Percentiles rank a stretch among this genome's conserved stretches.
These are phyloP conservation scores for Ceratobasidium sp. DNA, from an alignment of 1,284 basidiomycete genomes.

Conservation along the genomic window DNA sequence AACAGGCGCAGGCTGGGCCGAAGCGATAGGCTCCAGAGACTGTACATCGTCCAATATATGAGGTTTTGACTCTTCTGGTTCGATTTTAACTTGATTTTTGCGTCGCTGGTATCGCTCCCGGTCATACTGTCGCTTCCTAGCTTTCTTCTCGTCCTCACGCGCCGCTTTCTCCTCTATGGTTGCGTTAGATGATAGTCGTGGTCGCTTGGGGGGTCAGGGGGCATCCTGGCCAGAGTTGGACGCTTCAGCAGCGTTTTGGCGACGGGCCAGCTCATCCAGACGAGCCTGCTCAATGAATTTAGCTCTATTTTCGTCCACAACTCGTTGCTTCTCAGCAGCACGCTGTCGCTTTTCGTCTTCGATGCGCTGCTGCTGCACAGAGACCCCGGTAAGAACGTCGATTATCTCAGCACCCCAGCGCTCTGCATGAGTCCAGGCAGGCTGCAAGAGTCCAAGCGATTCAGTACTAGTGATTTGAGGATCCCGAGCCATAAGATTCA, in stretches of 20 bases:
- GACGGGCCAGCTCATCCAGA: neutral
- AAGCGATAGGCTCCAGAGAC: no score
- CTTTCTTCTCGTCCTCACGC: neutral
- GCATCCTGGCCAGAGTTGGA: no score
- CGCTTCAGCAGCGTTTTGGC: neutral
- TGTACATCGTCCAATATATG: no score
- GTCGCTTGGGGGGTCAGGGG: neutral
- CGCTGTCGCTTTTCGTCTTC: neutral
- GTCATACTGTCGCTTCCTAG: neutral
- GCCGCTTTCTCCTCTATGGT: neutral
- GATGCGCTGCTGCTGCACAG: neutral
- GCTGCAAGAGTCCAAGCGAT: neutral
- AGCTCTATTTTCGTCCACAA: neutral
- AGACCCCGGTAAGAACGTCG: neutral
- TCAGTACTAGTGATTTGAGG: neutral
- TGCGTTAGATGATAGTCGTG: neutral
- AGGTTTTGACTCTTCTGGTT: no score
- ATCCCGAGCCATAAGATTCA: neutral
- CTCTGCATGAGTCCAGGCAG: neutral
- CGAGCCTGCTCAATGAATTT: neutral
- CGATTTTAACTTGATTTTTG: neutral
- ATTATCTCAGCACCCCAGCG: slow-evolving; percentile 3
- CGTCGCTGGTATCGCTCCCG: neutral
- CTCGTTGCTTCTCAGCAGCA: no score
- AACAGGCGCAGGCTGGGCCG: no score